Conservation (phyloP, 768 basidiomycete genomes). For the Kwoniella shandongensis region DNA sequence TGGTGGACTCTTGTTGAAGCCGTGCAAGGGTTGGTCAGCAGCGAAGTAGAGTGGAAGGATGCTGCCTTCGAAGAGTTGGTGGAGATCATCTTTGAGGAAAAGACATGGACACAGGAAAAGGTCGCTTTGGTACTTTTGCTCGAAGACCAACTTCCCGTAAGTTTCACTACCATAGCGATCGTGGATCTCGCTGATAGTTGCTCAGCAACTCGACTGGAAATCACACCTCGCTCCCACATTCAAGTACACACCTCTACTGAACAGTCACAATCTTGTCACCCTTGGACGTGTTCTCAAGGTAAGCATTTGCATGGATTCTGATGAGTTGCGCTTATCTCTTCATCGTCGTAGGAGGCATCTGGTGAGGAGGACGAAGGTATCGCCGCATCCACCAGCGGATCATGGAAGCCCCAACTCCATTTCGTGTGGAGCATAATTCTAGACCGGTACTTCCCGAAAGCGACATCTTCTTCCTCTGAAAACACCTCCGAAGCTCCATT, state of each 20-base stretch:
- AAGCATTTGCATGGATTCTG: conserved; percentile 12
- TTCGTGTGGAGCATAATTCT: conserved; percentile 86
- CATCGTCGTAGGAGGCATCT: conserved; percentile 49
- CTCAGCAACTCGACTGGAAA: conserved; percentile 65
- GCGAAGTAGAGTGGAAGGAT: conserved; percentile 69
- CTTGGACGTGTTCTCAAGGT: conserved; percentile 82
- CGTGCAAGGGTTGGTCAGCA: conserved; percentile 62
- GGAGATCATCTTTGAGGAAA: conserved; percentile 60
- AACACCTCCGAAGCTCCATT: conserved; percentile 63
- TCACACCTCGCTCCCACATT: conserved; percentile 68
- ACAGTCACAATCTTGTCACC: conserved; percentile 67
- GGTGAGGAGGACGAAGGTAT: conserved; percentile 63
- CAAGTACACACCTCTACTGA: conserved; percentile 70
- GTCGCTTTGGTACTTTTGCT: conserved; percentile 74
- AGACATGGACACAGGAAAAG: conserved; percentile 81
- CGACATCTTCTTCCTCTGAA: conserved; percentile 53
- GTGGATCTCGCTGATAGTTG: background rate
- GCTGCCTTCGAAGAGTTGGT: conserved; percentile 62
- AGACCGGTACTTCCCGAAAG: conserved; percentile 66
- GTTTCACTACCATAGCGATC: conserved; percentile 17
- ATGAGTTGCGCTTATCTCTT: background rate
- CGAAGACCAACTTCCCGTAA: conserved; percentile 61
- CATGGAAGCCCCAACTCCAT: conserved; percentile 88
- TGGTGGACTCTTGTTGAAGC: conserved; percentile 78
- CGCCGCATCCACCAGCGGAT: conserved; percentile 57